Evolutionary conservation across 2,329 filamentous ascomycete genomes (phyloP).

Genomic region (Juglanconis juglandina): DNA sequence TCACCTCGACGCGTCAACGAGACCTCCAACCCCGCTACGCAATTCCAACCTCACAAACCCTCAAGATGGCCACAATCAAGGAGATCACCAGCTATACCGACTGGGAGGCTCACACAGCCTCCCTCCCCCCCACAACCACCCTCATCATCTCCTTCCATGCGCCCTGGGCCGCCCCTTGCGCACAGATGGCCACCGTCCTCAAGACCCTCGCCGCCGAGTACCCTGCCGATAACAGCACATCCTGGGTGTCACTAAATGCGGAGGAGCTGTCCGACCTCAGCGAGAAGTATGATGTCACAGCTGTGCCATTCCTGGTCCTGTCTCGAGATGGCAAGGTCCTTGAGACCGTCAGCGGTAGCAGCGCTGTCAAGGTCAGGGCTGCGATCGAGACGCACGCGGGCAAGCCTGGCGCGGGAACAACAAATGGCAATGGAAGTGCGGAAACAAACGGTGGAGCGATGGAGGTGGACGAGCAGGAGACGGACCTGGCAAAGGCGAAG

Average conservation of each 20-base stretch:
- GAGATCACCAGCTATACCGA: conserved; percentile 72
- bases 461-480: conserved; percentile 25
- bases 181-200: conserved; percentile 87
- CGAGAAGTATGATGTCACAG: conserved; percentile 89
- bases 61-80: conserved; percentile 67
- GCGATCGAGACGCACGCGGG: conserved; percentile 81
- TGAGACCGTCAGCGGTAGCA: conserved; percentile 85
- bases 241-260: conserved; percentile 88
- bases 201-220: conserved; percentile 83
- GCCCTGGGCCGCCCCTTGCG: conserved; percentile 93
- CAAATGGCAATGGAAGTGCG: conserved; percentile 24
- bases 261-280: conserved; percentile 91
- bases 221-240: conserved; percentile 63
- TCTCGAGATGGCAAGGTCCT: conserved; percentile 71
- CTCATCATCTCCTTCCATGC: conserved; percentile 92
- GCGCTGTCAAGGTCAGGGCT: conserved; percentile 77
- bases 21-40: background rate
- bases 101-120: conserved; percentile 67
- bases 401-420: conserved; percentile 35
- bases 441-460: conserved; percentile 30
- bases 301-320: conserved; percentile 88
- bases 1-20: background rate
- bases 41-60: background rate
- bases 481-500: conserved; percentile 61
- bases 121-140: conserved; percentile 66